phyloP scores from a whole-genome alignment of 768 basidiomycete genomes.

The Mrakia hoshinonis region DNA sequence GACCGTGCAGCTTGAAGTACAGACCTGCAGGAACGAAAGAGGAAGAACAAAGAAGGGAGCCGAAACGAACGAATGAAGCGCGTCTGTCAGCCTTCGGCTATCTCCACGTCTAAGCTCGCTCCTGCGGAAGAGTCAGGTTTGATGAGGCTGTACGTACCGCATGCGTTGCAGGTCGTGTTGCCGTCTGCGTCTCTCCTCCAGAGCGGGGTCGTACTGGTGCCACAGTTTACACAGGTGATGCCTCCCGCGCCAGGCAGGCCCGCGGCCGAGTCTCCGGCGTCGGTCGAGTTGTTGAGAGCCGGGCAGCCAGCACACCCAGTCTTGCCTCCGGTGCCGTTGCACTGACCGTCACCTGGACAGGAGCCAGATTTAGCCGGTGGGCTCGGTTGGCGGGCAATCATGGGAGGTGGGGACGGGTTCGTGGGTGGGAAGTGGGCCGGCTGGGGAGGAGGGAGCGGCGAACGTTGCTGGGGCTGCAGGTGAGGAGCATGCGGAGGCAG shows the following conservation, averaged over 20 bases:
- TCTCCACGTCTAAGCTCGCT: too few relatives aligned
- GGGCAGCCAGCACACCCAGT: slow-evolving; percentile 91
- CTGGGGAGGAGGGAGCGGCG: not conserved
- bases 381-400: not conserved
- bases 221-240: slow-evolving; percentile 42
- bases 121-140: too few relatives aligned
- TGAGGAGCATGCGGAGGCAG: not conserved
- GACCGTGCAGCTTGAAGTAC: slow-evolving; percentile 96
- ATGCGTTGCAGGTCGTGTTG: slow-evolving; percentile 46
- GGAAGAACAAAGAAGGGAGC: slow-evolving; percentile 4
- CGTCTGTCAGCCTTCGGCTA: not conserved
- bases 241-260: slow-evolving; percentile 36
- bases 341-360: slow-evolving; percentile 97
- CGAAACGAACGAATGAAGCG: not conserved
- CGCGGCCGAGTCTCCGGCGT: slow-evolving; percentile 25
- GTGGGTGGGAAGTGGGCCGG: not conserved
- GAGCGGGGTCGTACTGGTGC: slow-evolving; percentile 44
- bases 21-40: slow-evolving; percentile 49
- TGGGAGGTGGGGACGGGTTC: not conserved
- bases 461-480: not conserved
- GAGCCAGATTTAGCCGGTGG: slow-evolving; percentile 46
- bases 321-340: slow-evolving; percentile 93
- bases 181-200: slow-evolving; percentile 47
- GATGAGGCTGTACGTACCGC: slow-evolving; percentile 39
- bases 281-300: slow-evolving; percentile 75